Evolutionary conservation across 2,329 filamentous ascomycete genomes (phyloP), one percentile per base, ranked within the genome.

Genomic region (Emmonsiellopsis sp.): DNA sequence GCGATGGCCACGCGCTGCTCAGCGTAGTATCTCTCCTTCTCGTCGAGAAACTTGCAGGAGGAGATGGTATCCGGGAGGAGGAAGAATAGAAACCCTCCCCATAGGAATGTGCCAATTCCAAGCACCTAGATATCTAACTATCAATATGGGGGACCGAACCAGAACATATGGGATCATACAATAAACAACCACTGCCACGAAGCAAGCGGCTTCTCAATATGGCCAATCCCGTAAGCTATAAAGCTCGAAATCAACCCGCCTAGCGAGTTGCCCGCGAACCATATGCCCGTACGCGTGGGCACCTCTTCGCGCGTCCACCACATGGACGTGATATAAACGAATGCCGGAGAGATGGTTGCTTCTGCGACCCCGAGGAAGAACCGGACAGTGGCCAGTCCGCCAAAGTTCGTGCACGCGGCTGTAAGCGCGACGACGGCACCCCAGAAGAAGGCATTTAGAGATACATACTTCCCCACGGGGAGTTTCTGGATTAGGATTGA

Each of bases 171-270:
- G 17, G 32, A 42, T 27, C 48, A 27, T 52, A 81, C 69, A 55
- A 79, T 77, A 61, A 79, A 83, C 74, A 83, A 78, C 75, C 76
- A 80, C 49, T 74, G 71, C 79, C 79, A 82, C 3, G 77, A 74
- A 14, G 68, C 69, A 13, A 81, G 56, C 6, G 50, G 42, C 11
- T n/a, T 8, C 11, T 36, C 34, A 7, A 52, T 52, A 31, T 52
- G 39, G 2, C 50, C 50, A 21, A 52, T 46, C 2, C 50, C 40
- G 27, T 31, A 52, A 44, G 50, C 50, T 11, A 52, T 3, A 8
- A 52, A 52, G 13, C 37, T 45, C 1, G 21, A 43, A 17, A 52
- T 7, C 14, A 52, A n/a, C 13, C 39, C 42, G 8, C 39, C 50
- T 10, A 52, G n/a, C 13, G 39, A 62, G 47, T 58, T 64, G 3